A percentile compares a stretch with the other conserved stretches of the same genome.
Conservation (phyloP, 2,329 filamentous ascomycete genomes). For the Cladosporium cucumerinum region DNA sequence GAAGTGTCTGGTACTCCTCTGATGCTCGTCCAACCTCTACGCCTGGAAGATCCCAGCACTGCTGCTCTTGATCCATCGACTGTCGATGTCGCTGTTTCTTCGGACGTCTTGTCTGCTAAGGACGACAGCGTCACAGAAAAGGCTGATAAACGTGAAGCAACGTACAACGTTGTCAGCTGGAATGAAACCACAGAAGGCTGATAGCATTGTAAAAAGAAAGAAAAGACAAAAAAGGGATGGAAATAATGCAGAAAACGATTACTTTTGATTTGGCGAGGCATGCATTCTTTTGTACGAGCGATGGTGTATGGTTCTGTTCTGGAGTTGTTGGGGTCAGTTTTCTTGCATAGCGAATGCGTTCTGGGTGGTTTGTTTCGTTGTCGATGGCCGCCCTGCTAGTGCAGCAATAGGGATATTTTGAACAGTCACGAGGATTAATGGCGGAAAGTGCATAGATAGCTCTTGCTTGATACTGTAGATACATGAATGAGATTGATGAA, state of each 20-base stretch:
- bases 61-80: not conserved
- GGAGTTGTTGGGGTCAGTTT: not conserved
- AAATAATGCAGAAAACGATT: not conserved
- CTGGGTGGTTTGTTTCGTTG: not conserved
- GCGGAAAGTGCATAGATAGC: constrained; percentile 4
- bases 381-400: constrained; percentile 17
- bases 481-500: not conserved
- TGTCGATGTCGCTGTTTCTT: not conserved
- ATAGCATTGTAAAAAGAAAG: not conserved
- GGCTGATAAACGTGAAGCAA: not conserved
- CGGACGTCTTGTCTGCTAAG: not conserved
- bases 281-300: not conserved
- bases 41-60: not conserved
- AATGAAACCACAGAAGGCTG: constrained; percentile 16
- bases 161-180: constrained; percentile 19
- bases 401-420: constrained; percentile 12
- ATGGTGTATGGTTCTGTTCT: not conserved
- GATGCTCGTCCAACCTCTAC: constrained; percentile 1
- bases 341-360: constrained; percentile 11
- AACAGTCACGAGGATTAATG: constrained; percentile 1
- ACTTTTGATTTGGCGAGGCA: not conserved
- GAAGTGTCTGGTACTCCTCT: not conserved
- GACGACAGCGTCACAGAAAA: not conserved
- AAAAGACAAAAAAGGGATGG: not conserved
- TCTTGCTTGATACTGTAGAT: too few species aligned